A percentile compares a stretch with the other conserved stretches of the same genome.
phyloP scores from a whole-genome alignment of 2,329 filamentous ascomycete genomes.

The Aspergillus sp. region DNA sequence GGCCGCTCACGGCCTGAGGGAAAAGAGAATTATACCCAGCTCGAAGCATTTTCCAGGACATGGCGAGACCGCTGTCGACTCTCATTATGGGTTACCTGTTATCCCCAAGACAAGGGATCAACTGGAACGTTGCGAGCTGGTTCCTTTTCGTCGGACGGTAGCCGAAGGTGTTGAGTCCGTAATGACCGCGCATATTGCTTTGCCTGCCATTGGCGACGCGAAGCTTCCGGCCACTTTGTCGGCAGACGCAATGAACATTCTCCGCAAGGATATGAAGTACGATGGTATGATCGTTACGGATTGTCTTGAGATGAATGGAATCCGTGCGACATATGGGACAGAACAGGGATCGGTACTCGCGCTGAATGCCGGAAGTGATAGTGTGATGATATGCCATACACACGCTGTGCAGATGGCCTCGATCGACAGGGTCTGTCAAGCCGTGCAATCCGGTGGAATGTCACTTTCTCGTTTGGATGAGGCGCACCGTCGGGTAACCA shows the following conservation, averaged over 20 bases:
- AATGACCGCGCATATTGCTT: conserved; percentile 38
- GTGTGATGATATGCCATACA: conserved; percentile 39
- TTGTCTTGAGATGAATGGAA: conserved; percentile 39
- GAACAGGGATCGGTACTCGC: conserved; percentile 33
- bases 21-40: conserved; percentile 33
- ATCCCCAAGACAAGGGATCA: conserved; percentile 29
- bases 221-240: conserved; percentile 34
- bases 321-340: conserved; percentile 32
- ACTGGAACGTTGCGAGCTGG: conserved; percentile 33
- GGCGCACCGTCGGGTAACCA: conserved; percentile 25
- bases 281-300: conserved; percentile 38
- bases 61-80: conserved; percentile 37
- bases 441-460: conserved; percentile 27
- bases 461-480: conserved; percentile 21
- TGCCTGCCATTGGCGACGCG: conserved; percentile 26
- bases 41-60: conserved; percentile 40
- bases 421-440: conserved; percentile 30
- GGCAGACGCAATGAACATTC: conserved; percentile 26
- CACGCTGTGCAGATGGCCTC: conserved; percentile 32
- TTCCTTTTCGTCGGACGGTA: conserved; percentile 36
- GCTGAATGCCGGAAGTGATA: conserved; percentile 36
- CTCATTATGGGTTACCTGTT: conserved; percentile 34
- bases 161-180: conserved; percentile 35
- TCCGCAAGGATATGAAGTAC: conserved; percentile 36
- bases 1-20: conserved; percentile 28